Base-by-base conservation (phyloP, 2,329 filamentous ascomycete species). In the Colletotrichum plurivorum region DNA sequence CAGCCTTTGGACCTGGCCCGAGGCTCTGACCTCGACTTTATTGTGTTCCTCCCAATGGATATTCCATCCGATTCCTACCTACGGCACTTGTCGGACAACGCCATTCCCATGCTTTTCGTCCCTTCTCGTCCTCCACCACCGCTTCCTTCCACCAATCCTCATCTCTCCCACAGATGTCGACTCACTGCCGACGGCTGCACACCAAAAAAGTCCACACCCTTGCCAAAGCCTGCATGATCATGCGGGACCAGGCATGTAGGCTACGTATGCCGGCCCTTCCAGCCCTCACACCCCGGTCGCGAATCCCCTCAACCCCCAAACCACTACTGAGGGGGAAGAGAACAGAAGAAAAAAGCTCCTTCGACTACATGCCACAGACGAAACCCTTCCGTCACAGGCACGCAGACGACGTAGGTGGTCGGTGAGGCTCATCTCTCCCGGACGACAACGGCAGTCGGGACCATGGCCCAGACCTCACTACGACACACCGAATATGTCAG, bases 341-440 rank as follows among this genome's bases (percentile, higher is more conserved):
- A 10, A 25, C 22, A 25, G 3, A 36, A 36, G 8, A 36, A 36
- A 43, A 43, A 43, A n/a, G 16, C 10, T 10, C 41, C 41, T 43
- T 43, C 41, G 10, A 16, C 2, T 5, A 13, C 41, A 15, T 15
- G 13, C 13, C 13, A 5, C 41, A 16, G 16, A 15, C 15, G 15
- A 27, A 22, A 45, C 22, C 54, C 16, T 46, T 20, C 22, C 39
- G 15, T n/a, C 54, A 20, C 20, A 59, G 57, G 57, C n/a, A 60
- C 8, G 57, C 46, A 52, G 2, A 20, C 57, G n/a, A 60, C 57
- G 46, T 43, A 31, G 46, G 57, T 52, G 57, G 57, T 60, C 31
- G 18, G 18, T 27, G 18, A 59, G 45, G 43, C 56, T 59, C 45
- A 25, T 45, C 25, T 43, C 41, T 4, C 16, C 16, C 41, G 12